These are phyloP conservation scores for Beauveria sp. DNA, from an alignment of 2,329 filamentous ascomycete genomes.

Conservation along the genomic window DNA sequence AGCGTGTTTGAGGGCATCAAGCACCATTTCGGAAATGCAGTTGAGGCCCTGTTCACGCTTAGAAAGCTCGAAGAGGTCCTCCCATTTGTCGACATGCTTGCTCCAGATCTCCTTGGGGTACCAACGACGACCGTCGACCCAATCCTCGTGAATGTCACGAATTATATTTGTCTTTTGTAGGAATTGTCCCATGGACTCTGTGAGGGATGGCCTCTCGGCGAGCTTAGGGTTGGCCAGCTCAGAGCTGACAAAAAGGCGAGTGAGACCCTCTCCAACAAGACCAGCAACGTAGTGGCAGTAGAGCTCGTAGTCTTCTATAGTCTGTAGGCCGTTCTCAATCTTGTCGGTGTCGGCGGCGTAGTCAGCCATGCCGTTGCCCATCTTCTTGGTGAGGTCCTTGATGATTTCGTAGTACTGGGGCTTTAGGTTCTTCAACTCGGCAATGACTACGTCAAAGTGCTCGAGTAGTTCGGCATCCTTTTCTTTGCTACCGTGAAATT, in stretches of 20 bases:
- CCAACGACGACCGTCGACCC: constrained; percentile 79
- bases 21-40: constrained; percentile 88
- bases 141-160: constrained; percentile 86
- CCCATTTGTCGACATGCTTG: constrained; percentile 84
- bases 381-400: constrained; percentile 83
- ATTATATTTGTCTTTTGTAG: constrained; percentile 99
- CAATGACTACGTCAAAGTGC: constrained; percentile 80
- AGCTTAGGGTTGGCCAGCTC: constrained; percentile 81
- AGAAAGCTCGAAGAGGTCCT: constrained; percentile 79
- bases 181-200: constrained; percentile 95
- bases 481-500: constrained; percentile 79
- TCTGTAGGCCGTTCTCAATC: constrained; percentile 72
- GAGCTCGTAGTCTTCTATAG: constrained; percentile 81
- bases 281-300: constrained; percentile 99
- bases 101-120: constrained; percentile 97
- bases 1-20: constrained; percentile 77
- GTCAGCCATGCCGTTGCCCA: constrained; percentile 99
- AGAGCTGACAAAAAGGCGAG: constrained; percentile 79
- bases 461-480: constrained; percentile 90
- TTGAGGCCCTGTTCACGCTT: constrained; percentile 71
- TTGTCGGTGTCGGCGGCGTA: constrained; percentile 79
- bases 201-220: constrained; percentile 68
- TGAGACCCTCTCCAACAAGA: constrained; percentile 90
- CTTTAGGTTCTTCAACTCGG: constrained; percentile 84
- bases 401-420: constrained; percentile 78